Evolutionary conservation across 495 filamentous ascomycete genomes (phyloP).

Genomic region (Tuber microsphaerosporum): DNA sequence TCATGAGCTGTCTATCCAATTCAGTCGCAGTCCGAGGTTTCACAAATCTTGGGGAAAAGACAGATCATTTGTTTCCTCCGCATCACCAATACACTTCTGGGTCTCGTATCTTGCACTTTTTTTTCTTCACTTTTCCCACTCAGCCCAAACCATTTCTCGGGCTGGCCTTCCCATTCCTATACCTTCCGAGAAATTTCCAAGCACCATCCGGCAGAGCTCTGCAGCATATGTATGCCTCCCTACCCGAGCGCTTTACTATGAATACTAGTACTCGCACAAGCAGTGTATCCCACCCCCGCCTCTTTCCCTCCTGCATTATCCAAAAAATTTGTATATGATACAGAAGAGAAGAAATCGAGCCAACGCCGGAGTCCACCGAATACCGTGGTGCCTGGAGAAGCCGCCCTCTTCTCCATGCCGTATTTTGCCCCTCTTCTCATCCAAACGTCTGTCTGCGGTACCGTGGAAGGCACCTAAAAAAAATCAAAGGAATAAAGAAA

Average conservation of each 20-base stretch:
- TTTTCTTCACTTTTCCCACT: not conserved
- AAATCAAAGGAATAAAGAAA: conserved; percentile 3
- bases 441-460: conserved; percentile 4
- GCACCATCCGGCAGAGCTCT: not conserved
- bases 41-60: not conserved
- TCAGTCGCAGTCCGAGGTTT: not conserved
- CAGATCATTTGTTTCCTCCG: not conserved
- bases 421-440: conserved; percentile 1
- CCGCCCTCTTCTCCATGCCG: not conserved
- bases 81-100: not conserved
- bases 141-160: not conserved
- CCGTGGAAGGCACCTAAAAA: conserved; percentile 1
- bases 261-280: conserved; percentile 3
- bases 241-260: not conserved
- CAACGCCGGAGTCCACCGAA: conserved; percentile 4
- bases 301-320: not conserved
- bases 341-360: not conserved
- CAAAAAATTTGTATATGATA: not conserved
- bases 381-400: not conserved
- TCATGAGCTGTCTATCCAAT: conserved; percentile 2
- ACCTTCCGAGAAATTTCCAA: not conserved
- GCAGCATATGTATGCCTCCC: not conserved
- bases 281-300: not conserved
- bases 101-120: not conserved
- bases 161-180: conserved; percentile 12